Percentiles rank a stretch among this genome's conserved stretches.
These are phyloP conservation scores for Daldinia decipiens DNA, from an alignment of 495 filamentous ascomycete genomes.

Conservation along the genomic window DNA sequence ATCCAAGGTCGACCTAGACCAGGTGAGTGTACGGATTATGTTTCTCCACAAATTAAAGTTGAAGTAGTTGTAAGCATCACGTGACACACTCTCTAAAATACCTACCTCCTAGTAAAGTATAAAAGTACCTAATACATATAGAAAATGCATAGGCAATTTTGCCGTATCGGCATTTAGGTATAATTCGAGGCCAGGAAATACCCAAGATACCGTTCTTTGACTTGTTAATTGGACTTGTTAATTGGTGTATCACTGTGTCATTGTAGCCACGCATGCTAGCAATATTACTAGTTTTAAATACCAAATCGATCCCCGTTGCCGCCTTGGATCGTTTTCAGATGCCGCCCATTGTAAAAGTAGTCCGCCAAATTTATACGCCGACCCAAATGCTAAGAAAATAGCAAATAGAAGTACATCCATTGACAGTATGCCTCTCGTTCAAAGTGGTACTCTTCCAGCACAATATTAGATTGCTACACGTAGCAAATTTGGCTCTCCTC, in stretches of 20 bases:
- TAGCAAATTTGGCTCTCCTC: background rate
- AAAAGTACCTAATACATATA: no score
- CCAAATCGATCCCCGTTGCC: background rate
- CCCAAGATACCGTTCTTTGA: background rate
- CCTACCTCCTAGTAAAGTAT: no score
- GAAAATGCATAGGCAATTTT: no score
- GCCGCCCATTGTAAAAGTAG: background rate
- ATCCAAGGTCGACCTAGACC: background rate
- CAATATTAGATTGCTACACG: background rate
- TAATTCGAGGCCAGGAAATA: no score
- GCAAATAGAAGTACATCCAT: background rate
- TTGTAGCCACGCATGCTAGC: background rate
- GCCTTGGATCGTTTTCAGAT: background rate
- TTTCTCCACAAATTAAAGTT: no score
- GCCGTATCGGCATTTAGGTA: no score
- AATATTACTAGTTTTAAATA: background rate
- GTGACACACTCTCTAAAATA: no score
- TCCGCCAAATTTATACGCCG: background rate
- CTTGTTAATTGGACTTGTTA: background rate
- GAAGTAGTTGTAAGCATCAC: no score
- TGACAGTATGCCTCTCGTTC: background rate
- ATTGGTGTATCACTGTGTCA: background rate
- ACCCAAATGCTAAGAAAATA: background rate
- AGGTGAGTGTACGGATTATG: background rate
- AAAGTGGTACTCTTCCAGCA: background rate